A percentile compares a stretch with the other conserved stretches of the same genome.
Conservation (phyloP, 352 stramenopile genomes). For the Globisporangium paroecandrum region DNA sequence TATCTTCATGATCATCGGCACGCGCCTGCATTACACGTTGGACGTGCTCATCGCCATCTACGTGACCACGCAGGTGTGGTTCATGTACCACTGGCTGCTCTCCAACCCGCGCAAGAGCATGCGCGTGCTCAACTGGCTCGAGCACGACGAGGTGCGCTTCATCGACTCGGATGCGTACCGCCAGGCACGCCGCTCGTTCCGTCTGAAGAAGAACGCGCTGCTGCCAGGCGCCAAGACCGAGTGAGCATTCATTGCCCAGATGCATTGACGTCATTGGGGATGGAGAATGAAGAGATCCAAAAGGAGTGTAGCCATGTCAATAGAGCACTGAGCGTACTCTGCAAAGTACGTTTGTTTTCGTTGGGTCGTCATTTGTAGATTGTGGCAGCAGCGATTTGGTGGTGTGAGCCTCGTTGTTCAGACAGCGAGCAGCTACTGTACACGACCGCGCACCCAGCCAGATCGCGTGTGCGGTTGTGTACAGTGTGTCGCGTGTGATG, state of each 20-base stretch:
- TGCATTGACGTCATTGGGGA: neutral
- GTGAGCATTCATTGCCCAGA: neutral
- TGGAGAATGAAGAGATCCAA: neutral
- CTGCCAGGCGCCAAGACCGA: neutral
- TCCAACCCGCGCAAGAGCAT: constrained; percentile 54
- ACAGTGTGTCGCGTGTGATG: neutral
- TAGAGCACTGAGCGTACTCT: neutral
- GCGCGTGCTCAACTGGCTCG: constrained; percentile 70
- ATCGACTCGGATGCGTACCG: constrained; percentile 76
- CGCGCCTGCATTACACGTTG: constrained; percentile 79
- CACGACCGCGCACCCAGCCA: neutral
- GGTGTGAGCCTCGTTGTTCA: neutral
- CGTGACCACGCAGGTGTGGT: constrained; percentile 77
- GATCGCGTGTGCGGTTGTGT: too few species aligned
- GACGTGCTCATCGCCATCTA: constrained; percentile 84
- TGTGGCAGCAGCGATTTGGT: neutral
- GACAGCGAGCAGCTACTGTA: neutral
- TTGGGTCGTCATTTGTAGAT: neutral
- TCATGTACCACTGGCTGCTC: constrained; percentile 80
- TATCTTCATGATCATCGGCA: constrained; percentile 78
- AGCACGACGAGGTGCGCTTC: constrained; percentile 72
- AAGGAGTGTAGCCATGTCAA: neutral
- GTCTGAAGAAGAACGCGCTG: constrained; percentile 13
- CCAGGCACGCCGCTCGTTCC: constrained; percentile 60
- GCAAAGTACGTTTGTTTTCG: neutral